Percentiles rank a stretch among this genome's conserved stretches.
Evolutionary conservation across 768 basidiomycete genomes (phyloP).

Genomic region (Russula sp.): DNA sequence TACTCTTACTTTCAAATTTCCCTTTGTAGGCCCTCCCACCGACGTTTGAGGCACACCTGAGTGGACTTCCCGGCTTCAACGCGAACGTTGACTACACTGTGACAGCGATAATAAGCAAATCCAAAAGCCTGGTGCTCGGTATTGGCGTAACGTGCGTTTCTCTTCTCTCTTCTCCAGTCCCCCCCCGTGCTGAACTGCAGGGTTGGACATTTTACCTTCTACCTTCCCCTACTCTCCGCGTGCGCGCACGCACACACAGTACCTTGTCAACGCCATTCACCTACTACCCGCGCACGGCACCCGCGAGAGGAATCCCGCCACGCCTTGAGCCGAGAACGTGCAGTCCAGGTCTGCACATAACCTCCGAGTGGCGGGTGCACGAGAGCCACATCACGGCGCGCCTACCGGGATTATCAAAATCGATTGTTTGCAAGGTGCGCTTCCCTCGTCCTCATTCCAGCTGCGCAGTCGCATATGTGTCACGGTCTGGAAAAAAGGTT

Average conservation of each 20-base stretch:
- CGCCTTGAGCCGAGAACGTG: slow-evolving; percentile 39
- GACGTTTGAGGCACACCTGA: slow-evolving; percentile 62
- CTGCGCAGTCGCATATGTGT: neutral
- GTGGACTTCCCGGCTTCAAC: slow-evolving; percentile 68
- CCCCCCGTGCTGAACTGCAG: neutral
- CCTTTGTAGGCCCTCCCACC: slow-evolving; percentile 61
- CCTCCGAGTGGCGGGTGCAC: slow-evolving; percentile 51
- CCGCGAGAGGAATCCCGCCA: slow-evolving; percentile 50
- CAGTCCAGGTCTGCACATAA: slow-evolving; percentile 43
- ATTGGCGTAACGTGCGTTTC: slow-evolving; percentile 51
- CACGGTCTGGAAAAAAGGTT: slow-evolving; percentile 34
- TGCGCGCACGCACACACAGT: slow-evolving; percentile 36
- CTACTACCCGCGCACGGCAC: slow-evolving; percentile 65
- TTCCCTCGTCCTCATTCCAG: neutral
- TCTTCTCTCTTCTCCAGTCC: neutral
- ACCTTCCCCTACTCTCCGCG: neutral
- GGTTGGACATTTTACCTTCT: neutral
- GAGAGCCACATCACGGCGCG: slow-evolving; percentile 39
- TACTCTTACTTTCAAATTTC: neutral
- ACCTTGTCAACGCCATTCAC: slow-evolving; percentile 57
- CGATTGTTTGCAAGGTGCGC: slow-evolving; percentile 16
- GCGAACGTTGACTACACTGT: slow-evolving; percentile 65
- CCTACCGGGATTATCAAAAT: neutral
- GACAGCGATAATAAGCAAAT: slow-evolving; percentile 50
- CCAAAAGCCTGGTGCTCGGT: slow-evolving; percentile 53